These are phyloP conservation scores for Calonectria montana DNA, from an alignment of 2,329 filamentous ascomycete species.

Conservation along the genomic window DNA sequence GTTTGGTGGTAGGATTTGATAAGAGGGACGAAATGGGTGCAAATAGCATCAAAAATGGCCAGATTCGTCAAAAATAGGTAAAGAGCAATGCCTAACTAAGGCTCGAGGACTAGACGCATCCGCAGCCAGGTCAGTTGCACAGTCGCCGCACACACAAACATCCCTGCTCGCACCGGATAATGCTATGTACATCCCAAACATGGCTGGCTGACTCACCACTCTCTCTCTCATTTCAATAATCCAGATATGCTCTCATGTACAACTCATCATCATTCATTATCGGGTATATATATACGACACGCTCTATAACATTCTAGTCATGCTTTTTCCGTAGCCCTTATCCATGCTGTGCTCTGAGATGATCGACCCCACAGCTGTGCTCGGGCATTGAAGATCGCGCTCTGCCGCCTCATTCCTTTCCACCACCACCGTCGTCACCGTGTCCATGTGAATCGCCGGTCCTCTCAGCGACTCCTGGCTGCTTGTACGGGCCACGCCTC, in stretches of 20 bases:
- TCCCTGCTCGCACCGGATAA: too few species aligned
- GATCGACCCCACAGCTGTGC: constrained; percentile 36
- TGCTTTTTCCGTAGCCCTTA: constrained; percentile 34
- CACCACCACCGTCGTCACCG: constrained; percentile 55
- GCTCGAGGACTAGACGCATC: too few species aligned
- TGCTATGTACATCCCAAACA: too few species aligned
- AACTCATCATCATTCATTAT: constrained; percentile 17
- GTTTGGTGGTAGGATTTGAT: background rate
- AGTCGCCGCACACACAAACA: background rate
- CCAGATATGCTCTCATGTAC: background rate
- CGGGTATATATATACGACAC: background rate
- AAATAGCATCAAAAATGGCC: too few species aligned
- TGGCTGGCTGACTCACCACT: too few species aligned
- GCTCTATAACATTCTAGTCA: constrained; percentile 20
- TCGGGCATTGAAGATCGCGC: constrained; percentile 40
- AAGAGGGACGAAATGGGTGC: background rate
- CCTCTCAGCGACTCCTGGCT: constrained; percentile 50
- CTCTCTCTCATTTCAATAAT: too few species aligned
- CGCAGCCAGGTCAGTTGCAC: too few species aligned
- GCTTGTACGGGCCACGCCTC: constrained; percentile 33
- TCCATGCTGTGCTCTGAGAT: constrained; percentile 43
- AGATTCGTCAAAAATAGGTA: too few species aligned
- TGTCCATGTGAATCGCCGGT: constrained; percentile 57
- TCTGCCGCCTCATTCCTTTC: constrained; percentile 48
- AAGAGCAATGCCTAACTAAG: too few species aligned